Conservation (phyloP, 768 basidiomycete genomes). For the Lactarius tabidus region DNA sequence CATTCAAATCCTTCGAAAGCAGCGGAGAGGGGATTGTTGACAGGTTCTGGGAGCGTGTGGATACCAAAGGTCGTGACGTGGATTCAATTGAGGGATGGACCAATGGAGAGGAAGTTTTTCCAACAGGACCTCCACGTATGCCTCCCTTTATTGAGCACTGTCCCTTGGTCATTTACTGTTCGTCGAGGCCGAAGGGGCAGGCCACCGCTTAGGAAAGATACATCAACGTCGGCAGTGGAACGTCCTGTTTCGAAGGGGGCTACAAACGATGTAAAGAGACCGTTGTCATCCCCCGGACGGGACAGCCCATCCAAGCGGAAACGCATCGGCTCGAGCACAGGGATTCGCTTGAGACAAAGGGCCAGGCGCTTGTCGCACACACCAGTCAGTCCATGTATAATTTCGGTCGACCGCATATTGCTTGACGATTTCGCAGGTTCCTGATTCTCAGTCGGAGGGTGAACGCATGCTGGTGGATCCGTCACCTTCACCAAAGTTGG, state of each 20-base stretch:
- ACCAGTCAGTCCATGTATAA: conserved; percentile 7
- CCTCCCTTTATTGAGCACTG: neutral
- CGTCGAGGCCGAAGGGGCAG: conserved; percentile 11
- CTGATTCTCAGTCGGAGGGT: conserved; percentile 16
- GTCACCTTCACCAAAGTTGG: neutral
- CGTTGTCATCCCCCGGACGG: neutral
- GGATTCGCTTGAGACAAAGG: neutral
- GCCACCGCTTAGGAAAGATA: conserved; percentile 1
- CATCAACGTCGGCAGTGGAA: neutral
- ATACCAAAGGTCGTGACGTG: conserved; percentile 18
- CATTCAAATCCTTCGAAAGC: conserved; percentile 21
- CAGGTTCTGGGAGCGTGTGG: conserved; percentile 24
- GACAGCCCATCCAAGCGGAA: conserved; percentile 11
- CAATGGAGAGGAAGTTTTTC: conserved; percentile 24
- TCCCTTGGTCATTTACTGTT: neutral
- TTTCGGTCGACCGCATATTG: neutral
- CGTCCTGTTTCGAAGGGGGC: neutral
- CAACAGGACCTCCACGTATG: conserved; percentile 22
- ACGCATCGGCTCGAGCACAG: conserved; percentile 11
- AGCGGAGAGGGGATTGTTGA: conserved; percentile 16
- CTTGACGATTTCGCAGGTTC: conserved; percentile 3
- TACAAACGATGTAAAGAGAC: conserved; percentile 9
- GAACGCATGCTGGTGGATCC: neutral
- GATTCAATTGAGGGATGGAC: conserved; percentile 18
- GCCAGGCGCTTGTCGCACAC: neutral